Evolutionary conservation across 805 yeast genomes (phyloP).

Genomic region (Candida oleophila): DNA sequence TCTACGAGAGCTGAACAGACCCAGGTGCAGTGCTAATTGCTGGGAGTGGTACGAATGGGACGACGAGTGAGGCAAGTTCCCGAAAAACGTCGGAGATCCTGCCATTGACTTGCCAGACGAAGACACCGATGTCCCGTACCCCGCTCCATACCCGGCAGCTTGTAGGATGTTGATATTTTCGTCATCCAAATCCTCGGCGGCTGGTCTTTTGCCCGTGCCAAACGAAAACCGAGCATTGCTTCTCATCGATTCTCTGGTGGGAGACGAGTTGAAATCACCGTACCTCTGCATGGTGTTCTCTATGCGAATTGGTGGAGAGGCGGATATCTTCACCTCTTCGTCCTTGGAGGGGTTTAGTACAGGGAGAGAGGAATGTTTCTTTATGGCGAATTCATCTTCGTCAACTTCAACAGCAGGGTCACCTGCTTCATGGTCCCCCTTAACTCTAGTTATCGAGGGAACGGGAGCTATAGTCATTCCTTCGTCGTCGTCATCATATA

Average conservation of each 20-base stretch:
- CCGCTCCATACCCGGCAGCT: constrained; percentile 9
- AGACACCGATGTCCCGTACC: constrained; percentile 2
- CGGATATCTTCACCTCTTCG: background rate
- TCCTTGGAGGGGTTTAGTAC: background rate
- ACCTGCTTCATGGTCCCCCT: too few species aligned
- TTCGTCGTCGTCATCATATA: constrained; percentile 21
- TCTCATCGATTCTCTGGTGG: background rate
- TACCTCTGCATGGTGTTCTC: background rate
- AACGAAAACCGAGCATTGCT: background rate
- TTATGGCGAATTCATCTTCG: background rate
- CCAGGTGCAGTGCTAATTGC: background rate
- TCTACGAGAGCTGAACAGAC: background rate
- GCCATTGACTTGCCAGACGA: constrained; percentile 1
- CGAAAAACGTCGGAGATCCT: constrained; percentile 4
- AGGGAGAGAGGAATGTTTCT: background rate
- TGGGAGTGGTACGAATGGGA: background rate
- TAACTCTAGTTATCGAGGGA: too few species aligned
- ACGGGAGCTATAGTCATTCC: background rate
- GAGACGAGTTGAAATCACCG: background rate
- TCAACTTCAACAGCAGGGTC: too few species aligned
- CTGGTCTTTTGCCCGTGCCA: background rate
- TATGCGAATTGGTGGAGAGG: background rate
- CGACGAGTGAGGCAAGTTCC: background rate
- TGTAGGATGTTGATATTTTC: constrained; percentile 27
- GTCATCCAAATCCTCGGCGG: constrained; percentile 29